Base-by-base conservation (phyloP, 106 monocot genomes). In the Vanilla planifolia region DNA sequence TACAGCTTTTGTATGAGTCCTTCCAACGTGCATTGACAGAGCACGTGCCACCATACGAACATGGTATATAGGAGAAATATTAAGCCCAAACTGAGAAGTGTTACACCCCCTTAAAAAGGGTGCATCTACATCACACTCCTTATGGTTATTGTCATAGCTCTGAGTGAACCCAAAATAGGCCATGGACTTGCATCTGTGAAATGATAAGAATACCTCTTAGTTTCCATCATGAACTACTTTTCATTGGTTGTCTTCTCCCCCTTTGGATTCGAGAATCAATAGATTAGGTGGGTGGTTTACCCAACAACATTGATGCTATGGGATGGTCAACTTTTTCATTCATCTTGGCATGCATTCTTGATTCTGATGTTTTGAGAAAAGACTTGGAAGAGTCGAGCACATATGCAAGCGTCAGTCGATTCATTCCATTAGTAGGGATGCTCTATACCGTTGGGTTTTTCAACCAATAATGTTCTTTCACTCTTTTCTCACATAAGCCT, bases 131-230 rank as follows among this genome's bases (percentile, higher is more conserved):
- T 59, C 45, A 59, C 59, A 68, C 59, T 55, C 55, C 33, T 16
- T 41, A 55, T 20, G 17, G 48, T 65, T 64, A 58, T 72, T 72
- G 64, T 47, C 64, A 59, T 65, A 58, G 65, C 64, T 72, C 57
- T 36, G 28, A 72, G 59, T 64, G 57, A 65, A 65, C 62, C 68
- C 56, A 40, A 68, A 63, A 65, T 57, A 63, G 72, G 64, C 64
- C 45, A 72, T 64, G 64, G 72, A 72, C 63, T 55, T 55, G 57
- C n/a, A 56, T 55, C 36, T 50, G 25, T 51, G 26, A 67, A 55
- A 55, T 64, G 71, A 65, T 72, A 64, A 72, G 64, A 72, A 72
- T 72, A 56, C 63, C 56, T 64, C 35, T 26, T 48, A 48, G 1
- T 22, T 48, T 48, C 48, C 48, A 48, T 48, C 1, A 48, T 52